These are phyloP conservation scores for Aspergillus piperis DNA, from an alignment of 2,329 filamentous ascomycete species.

Conservation along the genomic window DNA sequence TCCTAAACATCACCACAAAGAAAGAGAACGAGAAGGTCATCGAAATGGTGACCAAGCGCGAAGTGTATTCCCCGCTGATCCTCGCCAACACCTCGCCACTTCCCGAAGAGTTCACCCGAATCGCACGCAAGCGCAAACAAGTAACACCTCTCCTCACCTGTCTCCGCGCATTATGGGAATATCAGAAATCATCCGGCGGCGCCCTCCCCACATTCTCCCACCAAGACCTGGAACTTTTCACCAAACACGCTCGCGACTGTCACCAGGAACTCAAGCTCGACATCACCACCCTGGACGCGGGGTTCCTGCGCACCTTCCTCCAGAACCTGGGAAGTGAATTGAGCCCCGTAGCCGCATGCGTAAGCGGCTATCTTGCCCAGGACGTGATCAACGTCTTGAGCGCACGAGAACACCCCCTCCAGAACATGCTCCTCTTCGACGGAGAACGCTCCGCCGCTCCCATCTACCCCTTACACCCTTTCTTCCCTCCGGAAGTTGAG, in stretches of 20 bases:
- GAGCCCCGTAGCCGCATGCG: constrained; percentile 80
- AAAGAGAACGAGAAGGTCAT: constrained; percentile 70
- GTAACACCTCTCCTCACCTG: constrained; percentile 86
- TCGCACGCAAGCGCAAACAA: constrained; percentile 66
- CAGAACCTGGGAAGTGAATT: constrained; percentile 84
- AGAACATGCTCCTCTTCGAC: constrained; percentile 92
- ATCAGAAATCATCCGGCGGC: constrained; percentile 61
- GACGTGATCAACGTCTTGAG: constrained; percentile 97
- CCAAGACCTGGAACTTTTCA: constrained; percentile 74
- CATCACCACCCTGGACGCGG: constrained; percentile 64
- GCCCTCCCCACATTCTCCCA: constrained; percentile 58
- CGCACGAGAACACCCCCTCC: constrained; percentile 87
- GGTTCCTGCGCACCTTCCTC: constrained; percentile 80
- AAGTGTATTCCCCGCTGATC: constrained; percentile 83
- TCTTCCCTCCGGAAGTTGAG: constrained; percentile 45
- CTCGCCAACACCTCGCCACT: constrained; percentile 80
- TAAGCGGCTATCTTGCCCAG: constrained; percentile 88
- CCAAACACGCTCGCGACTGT: constrained; percentile 72
- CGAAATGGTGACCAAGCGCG: constrained; percentile 88
- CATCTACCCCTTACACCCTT: constrained; percentile 78
- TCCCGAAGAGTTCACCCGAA: constrained; percentile 67
- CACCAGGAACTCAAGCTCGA: constrained; percentile 74
- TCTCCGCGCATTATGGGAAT: constrained; percentile 87
- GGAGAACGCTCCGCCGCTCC: constrained; percentile 76
- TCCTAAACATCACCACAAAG: constrained; percentile 71